Percentiles rank a stretch among this genome's conserved stretches.
Evolutionary conservation across 805 yeast genomes (phyloP).

Genomic region (Ogataea naganishii): DNA sequence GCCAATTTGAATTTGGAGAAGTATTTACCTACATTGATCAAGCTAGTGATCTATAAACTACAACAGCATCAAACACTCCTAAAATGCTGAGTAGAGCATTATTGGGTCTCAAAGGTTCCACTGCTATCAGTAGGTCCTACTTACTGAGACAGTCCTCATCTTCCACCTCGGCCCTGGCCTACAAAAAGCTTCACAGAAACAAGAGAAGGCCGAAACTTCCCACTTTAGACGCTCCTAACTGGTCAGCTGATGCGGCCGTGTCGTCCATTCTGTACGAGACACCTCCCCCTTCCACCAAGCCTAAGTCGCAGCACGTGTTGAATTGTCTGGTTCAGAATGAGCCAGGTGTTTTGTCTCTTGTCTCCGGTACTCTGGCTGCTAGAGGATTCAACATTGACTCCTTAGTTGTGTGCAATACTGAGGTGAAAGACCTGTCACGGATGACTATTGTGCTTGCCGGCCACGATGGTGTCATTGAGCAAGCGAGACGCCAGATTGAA

Average conservation of each 20-base stretch:
- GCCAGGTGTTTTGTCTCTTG: slow-evolving; percentile 92
- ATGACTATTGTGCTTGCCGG: slow-evolving; percentile 96
- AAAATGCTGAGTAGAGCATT: too few relatives aligned
- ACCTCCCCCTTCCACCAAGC: slow-evolving; percentile 53
- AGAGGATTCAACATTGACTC: slow-evolving; percentile 98
- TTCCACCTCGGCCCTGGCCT: slow-evolving; percentile 90
- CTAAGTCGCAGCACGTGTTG: slow-evolving; percentile 77
- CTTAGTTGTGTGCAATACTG: slow-evolving; percentile 92
- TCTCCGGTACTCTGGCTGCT: slow-evolving; percentile 94
- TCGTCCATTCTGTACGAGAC: slow-evolving; percentile 93
- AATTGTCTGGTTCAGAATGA: slow-evolving; percentile 98
- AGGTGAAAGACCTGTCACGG: slow-evolving; percentile 87
- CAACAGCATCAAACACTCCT: too few relatives aligned
- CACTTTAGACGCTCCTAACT: slow-evolving; percentile 82
- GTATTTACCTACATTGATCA: too few relatives aligned
- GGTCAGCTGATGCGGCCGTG: slow-evolving; percentile 97
- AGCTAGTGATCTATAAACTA: too few relatives aligned
- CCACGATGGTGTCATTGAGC: slow-evolving; percentile 93
- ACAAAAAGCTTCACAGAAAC: slow-evolving; percentile 84
- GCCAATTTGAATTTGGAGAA: too few relatives aligned
- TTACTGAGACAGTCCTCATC: too few relatives aligned
- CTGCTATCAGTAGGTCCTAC: too few relatives aligned
- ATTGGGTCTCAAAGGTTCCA: too few relatives aligned
- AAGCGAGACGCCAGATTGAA: slow-evolving; percentile 96
- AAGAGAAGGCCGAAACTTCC: slow-evolving; percentile 86